Percentiles rank a stretch among this genome's conserved stretches.
phyloP scores from a whole-genome alignment of 1,284 basidiomycete species.

The Trametes hirsuta region DNA sequence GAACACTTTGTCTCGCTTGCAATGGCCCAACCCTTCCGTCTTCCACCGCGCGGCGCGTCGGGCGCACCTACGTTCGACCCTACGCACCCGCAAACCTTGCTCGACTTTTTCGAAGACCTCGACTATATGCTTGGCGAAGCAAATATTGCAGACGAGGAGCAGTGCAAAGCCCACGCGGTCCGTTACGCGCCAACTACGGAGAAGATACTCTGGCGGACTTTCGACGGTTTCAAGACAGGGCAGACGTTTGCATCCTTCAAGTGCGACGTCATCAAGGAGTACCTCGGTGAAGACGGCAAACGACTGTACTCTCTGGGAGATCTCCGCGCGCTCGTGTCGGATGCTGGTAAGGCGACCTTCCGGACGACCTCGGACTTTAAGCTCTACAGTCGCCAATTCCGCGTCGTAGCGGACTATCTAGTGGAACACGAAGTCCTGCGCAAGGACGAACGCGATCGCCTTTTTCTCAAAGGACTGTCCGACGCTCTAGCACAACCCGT shows the following conservation, averaged over 20 bases:
- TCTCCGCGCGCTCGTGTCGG: not conserved
- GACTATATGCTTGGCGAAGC: conserved; percentile 4
- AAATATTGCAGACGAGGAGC: not conserved
- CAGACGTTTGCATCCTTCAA: conserved; percentile 7
- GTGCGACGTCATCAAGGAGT: not conserved
- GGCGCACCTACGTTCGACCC: conserved; percentile 12
- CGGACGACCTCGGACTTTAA: not conserved
- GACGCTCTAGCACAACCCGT: not conserved
- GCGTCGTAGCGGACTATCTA: conserved; percentile 2
- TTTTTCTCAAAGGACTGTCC: conserved; percentile 7
- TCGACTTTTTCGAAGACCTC: conserved; percentile 15
- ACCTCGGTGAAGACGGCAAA: conserved; percentile 8
- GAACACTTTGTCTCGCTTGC: not conserved
- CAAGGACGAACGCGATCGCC: conserved; percentile 6
- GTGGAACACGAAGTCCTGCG: conserved; percentile 1
- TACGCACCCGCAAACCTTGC: not conserved
- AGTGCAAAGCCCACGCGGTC: conserved; percentile 2
- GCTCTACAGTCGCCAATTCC: conserved; percentile 8
- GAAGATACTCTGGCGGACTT: not conserved
- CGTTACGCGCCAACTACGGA: not conserved
- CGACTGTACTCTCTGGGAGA: not conserved
- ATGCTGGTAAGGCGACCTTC: not conserved
- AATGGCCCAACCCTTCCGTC: not conserved
- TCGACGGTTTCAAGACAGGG: not conserved
- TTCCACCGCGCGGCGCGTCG: not conserved